A percentile compares a stretch with the other conserved stretches of the same genome.
These are phyloP conservation scores for Hyphodiscus sp. DNA, from an alignment of 2,329 filamentous ascomycete genomes.

Conservation along the genomic window DNA sequence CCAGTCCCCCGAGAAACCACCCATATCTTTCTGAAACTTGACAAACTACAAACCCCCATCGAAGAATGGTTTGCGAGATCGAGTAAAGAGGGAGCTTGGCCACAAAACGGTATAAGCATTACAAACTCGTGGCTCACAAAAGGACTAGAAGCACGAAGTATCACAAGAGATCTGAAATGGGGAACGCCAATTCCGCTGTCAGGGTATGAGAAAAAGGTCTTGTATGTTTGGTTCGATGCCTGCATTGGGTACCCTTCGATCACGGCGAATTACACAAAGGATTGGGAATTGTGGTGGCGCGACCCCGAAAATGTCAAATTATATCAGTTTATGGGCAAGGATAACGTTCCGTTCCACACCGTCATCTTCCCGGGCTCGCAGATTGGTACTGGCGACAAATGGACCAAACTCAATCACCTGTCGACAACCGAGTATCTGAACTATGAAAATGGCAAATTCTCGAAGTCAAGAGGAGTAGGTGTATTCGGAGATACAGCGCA, in stretches of 20 bases:
- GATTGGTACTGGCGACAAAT: slow-evolving; percentile 75
- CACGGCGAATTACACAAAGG: slow-evolving; percentile 78
- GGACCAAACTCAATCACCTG: slow-evolving; percentile 84
- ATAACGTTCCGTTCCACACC: slow-evolving; percentile 75
- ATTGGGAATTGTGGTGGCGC: slow-evolving; percentile 95
- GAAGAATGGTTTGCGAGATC: slow-evolving; percentile 71
- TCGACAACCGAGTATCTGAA: slow-evolving; percentile 87
- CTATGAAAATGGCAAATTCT: slow-evolving; percentile 87
- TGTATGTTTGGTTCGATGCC: slow-evolving; percentile 84
- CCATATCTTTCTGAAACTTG: slow-evolving; percentile 82
- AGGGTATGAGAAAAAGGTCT: slow-evolving; percentile 67
- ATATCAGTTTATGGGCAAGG: slow-evolving; percentile 94
- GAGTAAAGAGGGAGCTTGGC: slow-evolving; percentile 70
- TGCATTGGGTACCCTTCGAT: slow-evolving; percentile 96
- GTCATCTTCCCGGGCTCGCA: slow-evolving; percentile 88
- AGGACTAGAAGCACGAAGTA: slow-evolving; percentile 79
- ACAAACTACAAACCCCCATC: slow-evolving; percentile 72
- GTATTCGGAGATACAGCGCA: slow-evolving; percentile 88
- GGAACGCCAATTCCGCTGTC: slow-evolving; percentile 51
- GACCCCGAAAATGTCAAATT: slow-evolving; percentile 81
- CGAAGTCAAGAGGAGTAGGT: slow-evolving; percentile 81
- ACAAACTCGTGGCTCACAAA: slow-evolving; percentile 77
- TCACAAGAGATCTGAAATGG: slow-evolving; percentile 91
- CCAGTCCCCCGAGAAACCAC: slow-evolving; percentile 78
- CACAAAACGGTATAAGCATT: slow-evolving; percentile 66